Evolutionary conservation across 805 yeast genomes (phyloP).

Genomic region (Pichia insulana): DNA sequence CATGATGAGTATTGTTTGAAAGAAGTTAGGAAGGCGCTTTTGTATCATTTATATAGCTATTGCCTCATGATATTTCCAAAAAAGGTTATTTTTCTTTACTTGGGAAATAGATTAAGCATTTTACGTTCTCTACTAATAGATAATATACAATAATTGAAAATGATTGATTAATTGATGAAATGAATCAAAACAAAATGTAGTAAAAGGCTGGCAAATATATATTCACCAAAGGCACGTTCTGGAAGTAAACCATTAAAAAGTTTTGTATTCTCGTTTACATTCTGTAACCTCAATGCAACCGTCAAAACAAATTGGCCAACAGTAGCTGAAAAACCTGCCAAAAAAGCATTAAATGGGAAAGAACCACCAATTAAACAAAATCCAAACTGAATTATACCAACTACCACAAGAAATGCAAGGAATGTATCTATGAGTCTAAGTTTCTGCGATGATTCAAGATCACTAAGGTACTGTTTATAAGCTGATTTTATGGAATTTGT

Average conservation of each 20-base stretch:
- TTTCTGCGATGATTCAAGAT: slow-evolving; percentile 29
- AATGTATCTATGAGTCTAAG: slow-evolving; percentile 70
- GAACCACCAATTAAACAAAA: slow-evolving; percentile 74
- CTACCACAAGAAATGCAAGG: slow-evolving; percentile 58
- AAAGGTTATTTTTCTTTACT: background rate
- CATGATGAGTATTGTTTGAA: slow-evolving; percentile 26
- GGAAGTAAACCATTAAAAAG: slow-evolving; percentile 21
- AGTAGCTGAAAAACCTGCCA: slow-evolving; percentile 85
- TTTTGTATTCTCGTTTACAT: slow-evolving; percentile 23
- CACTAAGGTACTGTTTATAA: slow-evolving; percentile 12
- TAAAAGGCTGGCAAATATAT: slow-evolving; percentile 73
- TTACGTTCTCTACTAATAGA: too few relatives aligned
- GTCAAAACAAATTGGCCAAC: slow-evolving; percentile 94
- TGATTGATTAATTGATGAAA: slow-evolving; percentile 59
- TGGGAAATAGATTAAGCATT: background rate
- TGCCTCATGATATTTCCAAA: background rate
- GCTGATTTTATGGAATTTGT: slow-evolving; percentile 5
- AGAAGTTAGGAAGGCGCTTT: background rate
- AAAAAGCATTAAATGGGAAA: slow-evolving; percentile 94
- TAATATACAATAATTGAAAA: too few relatives aligned
- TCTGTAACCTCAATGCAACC: slow-evolving; percentile 73
- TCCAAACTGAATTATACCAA: slow-evolving; percentile 71
- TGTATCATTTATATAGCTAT: too few relatives aligned
- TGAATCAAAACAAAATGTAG: slow-evolving; percentile 86
- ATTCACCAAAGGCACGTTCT: slow-evolving; percentile 78